Evolutionary conservation across 331 rosid species (phyloP), one percentile per base, ranked within the genome.

Genomic region (Phaseolus coccineus): DNA sequence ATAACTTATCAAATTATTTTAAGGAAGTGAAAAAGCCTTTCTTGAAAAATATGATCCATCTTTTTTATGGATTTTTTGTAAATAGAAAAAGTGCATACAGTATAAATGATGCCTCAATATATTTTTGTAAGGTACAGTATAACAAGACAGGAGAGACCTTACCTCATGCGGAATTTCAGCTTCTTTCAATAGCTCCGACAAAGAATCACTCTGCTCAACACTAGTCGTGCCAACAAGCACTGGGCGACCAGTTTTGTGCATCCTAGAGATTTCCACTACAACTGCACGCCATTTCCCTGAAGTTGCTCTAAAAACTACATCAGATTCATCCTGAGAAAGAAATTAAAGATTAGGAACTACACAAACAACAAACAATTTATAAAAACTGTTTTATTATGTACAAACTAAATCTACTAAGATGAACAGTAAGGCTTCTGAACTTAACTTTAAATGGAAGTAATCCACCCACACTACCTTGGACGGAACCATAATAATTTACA

Each of bases 191-290:
- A 88, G 93, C 80, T 89, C 87, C 4, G 99, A 87, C 78, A 95
- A 87, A 53, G 97, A 84, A 86, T 95, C 99, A 70, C 99, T 95
- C 87, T 93, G 98, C 82, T 95, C 99, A 77, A 95, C 98, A 80
- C 99, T 95, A 55, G 99, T 95, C 35, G 99, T 95, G 84, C 99
- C 98, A 69, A 95, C 99, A 87, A 95, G 99, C 81, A 95, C 97
- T n/a, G 99, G 96, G 69, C 94, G 88, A 55, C 98, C 97, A 19
- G 93, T 91, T 85, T 95, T 95, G 84, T 95, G 83, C 93, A 95
- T 91, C 89, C 99, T 93, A 71, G 98, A 93, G 74, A 95, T 95
- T 90, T 95, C 98, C 80, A 95, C 96, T 39, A 95, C 98, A 74
- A 95, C 99, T 12, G 99, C 94, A 30, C 88, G 95, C 99, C 99